Conservation (phyloP, 1,284 basidiomycete genomes). For the Tilletia horrida region DNA sequence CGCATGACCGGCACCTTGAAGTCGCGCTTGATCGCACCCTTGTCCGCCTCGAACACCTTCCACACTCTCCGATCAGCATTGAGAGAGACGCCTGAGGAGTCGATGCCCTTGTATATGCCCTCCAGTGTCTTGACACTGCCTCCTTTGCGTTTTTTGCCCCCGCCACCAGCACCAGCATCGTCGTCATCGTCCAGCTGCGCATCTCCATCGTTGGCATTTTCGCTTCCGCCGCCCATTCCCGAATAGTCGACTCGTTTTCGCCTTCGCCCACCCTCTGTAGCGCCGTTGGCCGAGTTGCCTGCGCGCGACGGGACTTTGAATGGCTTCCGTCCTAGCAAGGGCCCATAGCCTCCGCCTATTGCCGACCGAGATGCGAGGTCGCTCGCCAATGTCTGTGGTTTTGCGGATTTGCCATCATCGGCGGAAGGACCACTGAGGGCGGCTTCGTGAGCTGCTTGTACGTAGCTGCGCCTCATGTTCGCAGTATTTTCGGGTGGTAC, state of each 20-base stretch:
- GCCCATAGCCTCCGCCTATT: conserved; percentile 36
- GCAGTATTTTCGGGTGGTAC: not conserved
- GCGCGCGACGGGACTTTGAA: conserved; percentile 49
- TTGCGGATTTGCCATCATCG: not conserved
- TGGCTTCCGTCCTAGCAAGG: conserved; percentile 43
- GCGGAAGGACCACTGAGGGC: not conserved
- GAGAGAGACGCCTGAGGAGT: conserved; percentile 47
- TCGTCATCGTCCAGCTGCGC: conserved; percentile 15
- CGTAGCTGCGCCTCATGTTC: conserved; percentile 8
- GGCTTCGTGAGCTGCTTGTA: conserved; percentile 14
- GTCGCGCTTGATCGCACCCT: conserved; percentile 51
- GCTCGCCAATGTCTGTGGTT: not conserved
- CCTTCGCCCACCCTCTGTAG: conserved; percentile 34
- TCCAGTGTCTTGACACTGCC: conserved; percentile 37
- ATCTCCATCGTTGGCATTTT: conserved; percentile 29
- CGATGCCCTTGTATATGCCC: conserved; percentile 51
- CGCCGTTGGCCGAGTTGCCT: conserved; percentile 29
- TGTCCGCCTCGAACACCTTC: conserved; percentile 43
- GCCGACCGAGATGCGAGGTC: conserved; percentile 16
- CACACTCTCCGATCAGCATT: conserved; percentile 48
- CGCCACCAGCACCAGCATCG: conserved; percentile 29
- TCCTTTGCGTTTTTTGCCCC: conserved; percentile 22
- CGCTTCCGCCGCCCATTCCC: conserved; percentile 40
- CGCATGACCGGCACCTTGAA: conserved; percentile 89
- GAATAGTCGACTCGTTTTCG: conserved; percentile 49